Evolutionary conservation across 768 basidiomycete species (phyloP).

Genomic region (Boletus sensibilis): DNA sequence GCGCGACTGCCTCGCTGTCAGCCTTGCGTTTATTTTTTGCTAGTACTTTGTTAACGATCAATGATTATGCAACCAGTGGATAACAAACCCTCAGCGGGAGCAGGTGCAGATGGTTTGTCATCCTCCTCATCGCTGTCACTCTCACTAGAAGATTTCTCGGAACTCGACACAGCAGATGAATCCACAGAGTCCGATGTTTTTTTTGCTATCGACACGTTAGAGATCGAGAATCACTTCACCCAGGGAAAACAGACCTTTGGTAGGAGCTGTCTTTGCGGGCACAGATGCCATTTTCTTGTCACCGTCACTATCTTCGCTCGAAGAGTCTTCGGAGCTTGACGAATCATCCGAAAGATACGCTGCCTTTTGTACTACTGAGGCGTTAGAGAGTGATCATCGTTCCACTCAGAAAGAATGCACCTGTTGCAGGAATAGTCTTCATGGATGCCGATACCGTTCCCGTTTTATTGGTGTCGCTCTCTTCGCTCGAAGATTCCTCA

Average conservation of each 20-base stretch:
- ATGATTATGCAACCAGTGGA: background rate
- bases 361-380: background rate
- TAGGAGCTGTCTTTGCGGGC: slow-evolving; percentile 46
- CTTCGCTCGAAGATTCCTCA: slow-evolving; percentile 15
- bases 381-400: background rate
- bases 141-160: slow-evolving; percentile 12
- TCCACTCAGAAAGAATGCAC: background rate
- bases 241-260: slow-evolving; percentile 25
- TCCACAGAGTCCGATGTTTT: background rate
- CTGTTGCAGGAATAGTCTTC: slow-evolving; percentile 43
- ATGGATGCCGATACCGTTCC: slow-evolving; percentile 31
- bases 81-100: slow-evolving; percentile 43
- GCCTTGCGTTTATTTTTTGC: slow-evolving; percentile 76
- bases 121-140: slow-evolving; percentile 8
- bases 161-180: slow-evolving; percentile 9
- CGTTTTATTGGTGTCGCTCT: background rate
- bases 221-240: background rate
- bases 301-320: background rate
- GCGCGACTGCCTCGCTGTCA: slow-evolving; percentile 53
- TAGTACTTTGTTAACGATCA: background rate
- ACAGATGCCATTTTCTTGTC: background rate
- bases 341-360: background rate
- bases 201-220: background rate
- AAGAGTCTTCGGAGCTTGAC: slow-evolving; percentile 4
- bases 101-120: slow-evolving; percentile 32